Evolutionary conservation across 805 yeast genomes (phyloP).

Genomic region (Hanseniaspora meyeri): DNA sequence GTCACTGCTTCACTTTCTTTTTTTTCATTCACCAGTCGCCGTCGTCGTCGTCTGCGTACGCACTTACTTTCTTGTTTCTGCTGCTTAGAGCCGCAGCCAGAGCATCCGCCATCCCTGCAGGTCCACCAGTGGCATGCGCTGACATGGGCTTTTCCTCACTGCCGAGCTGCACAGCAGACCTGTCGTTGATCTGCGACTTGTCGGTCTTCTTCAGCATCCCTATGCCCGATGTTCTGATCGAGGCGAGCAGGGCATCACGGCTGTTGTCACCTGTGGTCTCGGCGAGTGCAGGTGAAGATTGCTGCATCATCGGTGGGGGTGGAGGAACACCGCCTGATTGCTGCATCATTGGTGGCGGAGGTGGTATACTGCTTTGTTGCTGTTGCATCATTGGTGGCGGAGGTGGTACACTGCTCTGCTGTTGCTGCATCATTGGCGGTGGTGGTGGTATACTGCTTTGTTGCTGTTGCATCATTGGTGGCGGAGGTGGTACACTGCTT

Average conservation of each 20-base stretch:
- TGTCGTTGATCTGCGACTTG: constrained; percentile 69
- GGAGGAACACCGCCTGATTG: constrained; percentile 17
- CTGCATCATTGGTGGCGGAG: constrained; percentile 21
- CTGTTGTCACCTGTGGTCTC: constrained; percentile 38
- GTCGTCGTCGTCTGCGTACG: constrained; percentile 71
- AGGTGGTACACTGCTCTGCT: constrained; percentile 17
- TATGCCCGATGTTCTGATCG: constrained; percentile 72
- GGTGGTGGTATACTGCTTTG: constrained; percentile 15
- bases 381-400: constrained; percentile 10
- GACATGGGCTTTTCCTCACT: constrained; percentile 20
- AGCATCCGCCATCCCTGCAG: constrained; percentile 71
- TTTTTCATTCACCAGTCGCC: constrained; percentile 48
- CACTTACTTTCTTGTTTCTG: constrained; percentile 70
- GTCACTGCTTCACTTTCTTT: neutral
- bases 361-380: constrained; percentile 8
- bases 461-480: neutral
- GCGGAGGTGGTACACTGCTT: constrained; percentile 3
- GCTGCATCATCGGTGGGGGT: constrained; percentile 8
- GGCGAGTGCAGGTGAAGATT: constrained; percentile 11
- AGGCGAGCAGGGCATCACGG: constrained; percentile 72
- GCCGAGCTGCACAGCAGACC: constrained; percentile 59
- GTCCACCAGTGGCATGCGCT: constrained; percentile 37
- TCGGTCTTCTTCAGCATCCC: constrained; percentile 64
- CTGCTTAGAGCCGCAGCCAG: constrained; percentile 72
- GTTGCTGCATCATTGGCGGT: constrained; percentile 22